Base-by-base conservation (phyloP, 352 stramenopile species). In the Pythium dissotocum region DNA sequence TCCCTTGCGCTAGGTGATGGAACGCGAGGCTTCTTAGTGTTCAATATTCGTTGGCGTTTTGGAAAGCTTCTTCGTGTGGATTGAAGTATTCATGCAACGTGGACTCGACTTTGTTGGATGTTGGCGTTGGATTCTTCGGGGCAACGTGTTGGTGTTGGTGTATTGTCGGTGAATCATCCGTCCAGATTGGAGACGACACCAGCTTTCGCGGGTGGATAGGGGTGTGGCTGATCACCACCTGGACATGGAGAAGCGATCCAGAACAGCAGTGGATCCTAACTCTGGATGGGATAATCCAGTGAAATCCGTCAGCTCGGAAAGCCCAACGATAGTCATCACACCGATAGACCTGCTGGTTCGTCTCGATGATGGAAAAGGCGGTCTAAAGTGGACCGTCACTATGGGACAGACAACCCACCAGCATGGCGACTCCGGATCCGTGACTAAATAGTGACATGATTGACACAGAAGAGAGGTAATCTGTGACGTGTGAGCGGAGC, bases 221-320 rank as follows among this genome's bases (percentile, higher is more conserved):
- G 44, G 18, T 28, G 18, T 52, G 16, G 8, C 8, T 40, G 35
- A 40, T 40, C 12, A 40, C 44, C 44, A 52, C 44, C 16, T 52
- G 44, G 44, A 6, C 44, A 18, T 21, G 44, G n/a, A 52, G 44
- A 52, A 52, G 44, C 44, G 44, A 52, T 52, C 44, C 44, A 52
- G 44, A 10, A 28, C 16, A 52, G 26, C 44, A 52, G 16, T 18
- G n/a, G 44, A 24, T 52, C 44, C 0, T 6, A 28, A 52, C 44
- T 52, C 44, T 52, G 44, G 44, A 52, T 52, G 44, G n/a, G 44
- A 52, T 52, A 28, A 52, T 52, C 44, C n/a, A 28, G 44, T 1
- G 35, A 28, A 26, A 26, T 52, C 44, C 44, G 30, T 52, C 44
- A 26, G n/a, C 16, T 6, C 26, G 4, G 14, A 28, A 21, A 48